Evolutionary conservation across 495 filamentous ascomycete genomes (phyloP).

Genomic region (Neurospora sp.): DNA sequence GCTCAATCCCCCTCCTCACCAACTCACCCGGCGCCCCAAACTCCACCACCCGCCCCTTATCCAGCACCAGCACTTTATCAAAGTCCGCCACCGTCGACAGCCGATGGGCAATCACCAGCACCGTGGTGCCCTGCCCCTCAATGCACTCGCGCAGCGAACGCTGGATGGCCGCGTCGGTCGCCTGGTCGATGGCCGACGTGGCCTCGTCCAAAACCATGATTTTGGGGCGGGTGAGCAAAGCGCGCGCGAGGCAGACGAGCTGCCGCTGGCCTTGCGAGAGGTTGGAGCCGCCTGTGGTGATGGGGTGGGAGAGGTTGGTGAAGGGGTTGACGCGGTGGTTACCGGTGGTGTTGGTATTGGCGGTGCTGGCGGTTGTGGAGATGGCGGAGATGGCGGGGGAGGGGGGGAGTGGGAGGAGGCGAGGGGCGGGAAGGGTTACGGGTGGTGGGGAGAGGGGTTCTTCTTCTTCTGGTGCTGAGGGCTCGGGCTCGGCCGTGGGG

Average conservation of each 20-base stretch:
- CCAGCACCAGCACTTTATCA: constrained; percentile 58
- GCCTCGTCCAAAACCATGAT: constrained; percentile 82
- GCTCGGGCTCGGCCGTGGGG: neutral
- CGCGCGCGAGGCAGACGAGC: constrained; percentile 59
- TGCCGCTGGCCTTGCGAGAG: constrained; percentile 53
- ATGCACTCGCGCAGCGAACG: constrained; percentile 60
- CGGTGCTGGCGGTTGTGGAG: neutral
- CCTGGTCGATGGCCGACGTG: constrained; percentile 68
- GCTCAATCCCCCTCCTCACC: constrained; percentile 8
- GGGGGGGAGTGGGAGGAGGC: neutral
- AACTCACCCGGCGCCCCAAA: constrained; percentile 16
- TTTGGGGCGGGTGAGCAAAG: constrained; percentile 60
- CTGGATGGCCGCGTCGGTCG: constrained; percentile 60
- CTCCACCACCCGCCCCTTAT: constrained; percentile 53
- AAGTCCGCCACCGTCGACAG: constrained; percentile 62
- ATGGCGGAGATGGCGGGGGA: neutral
- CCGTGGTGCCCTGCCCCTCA: constrained; percentile 59
- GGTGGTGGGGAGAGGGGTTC: neutral
- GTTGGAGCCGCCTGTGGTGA: constrained; percentile 35
- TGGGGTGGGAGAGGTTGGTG: constrained; percentile 16
- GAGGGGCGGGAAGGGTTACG: neutral
- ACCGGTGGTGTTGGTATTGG: neutral
- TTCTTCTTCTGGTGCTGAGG: neutral
- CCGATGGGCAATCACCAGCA: constrained; percentile 67
- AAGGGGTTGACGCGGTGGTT: constrained; percentile 9